Percentiles rank a stretch among this genome's conserved stretches.
Conservation (phyloP, 2,329 filamentous ascomycete genomes). For the Calonectria fujianensis region DNA sequence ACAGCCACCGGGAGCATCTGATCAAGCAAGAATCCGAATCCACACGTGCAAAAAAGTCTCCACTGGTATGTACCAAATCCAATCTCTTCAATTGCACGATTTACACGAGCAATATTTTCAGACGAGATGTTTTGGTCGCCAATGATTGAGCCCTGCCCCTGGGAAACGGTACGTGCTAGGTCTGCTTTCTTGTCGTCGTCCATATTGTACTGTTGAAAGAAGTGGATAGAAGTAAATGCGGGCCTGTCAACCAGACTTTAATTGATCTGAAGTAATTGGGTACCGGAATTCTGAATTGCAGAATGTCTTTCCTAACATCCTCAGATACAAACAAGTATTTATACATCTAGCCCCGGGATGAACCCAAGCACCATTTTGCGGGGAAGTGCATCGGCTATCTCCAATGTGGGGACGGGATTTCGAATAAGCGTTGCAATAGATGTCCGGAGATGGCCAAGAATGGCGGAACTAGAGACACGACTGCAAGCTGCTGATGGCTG, state of each 20-base stretch:
- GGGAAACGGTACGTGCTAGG: not conserved
- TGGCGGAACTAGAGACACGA: not conserved
- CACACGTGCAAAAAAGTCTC: conserved; percentile 27
- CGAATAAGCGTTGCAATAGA: not conserved
- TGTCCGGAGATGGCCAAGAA: not conserved
- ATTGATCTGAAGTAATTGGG: not conserved
- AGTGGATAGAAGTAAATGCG: no score
- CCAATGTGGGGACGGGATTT: conserved; percentile 11
- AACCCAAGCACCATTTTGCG: not conserved
- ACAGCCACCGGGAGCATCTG: conserved; percentile 31
- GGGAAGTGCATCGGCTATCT: conserved; percentile 15
- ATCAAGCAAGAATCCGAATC: conserved; percentile 31
- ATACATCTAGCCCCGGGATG: not conserved
- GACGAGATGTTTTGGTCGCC: not conserved
- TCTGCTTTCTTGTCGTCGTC: conserved; percentile 3
- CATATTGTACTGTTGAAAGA: not conserved
- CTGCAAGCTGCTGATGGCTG: not conserved
- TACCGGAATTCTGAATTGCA: not conserved
- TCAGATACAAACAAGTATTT: not conserved
- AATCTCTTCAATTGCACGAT: conserved; percentile 24
- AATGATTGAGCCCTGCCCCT: conserved; percentile 2
- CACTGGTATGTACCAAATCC: conserved; percentile 30
- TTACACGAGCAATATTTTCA: conserved; percentile 19
- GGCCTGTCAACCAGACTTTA: no score
- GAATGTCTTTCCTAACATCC: no score